A percentile compares a stretch with the other conserved stretches of the same genome.
Conservation (phyloP, 495 filamentous ascomycete genomes). For the Alectoria sarmentosa region DNA sequence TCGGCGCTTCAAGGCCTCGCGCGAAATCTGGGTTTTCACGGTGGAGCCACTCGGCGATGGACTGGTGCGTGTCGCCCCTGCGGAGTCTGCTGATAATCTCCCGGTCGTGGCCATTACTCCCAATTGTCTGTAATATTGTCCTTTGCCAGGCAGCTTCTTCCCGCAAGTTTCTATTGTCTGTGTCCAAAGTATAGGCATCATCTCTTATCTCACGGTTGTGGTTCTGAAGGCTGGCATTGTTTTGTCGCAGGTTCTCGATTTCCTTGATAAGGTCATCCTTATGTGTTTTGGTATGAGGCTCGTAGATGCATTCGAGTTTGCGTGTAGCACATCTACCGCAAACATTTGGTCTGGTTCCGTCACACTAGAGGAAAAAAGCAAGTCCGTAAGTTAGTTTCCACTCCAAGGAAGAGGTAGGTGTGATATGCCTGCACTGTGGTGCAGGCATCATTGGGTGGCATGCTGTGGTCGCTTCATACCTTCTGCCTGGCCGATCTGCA, state of each 20-base stretch:
- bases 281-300: conserved; percentile 26
- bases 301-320: conserved; percentile 22
- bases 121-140: conserved; percentile 32
- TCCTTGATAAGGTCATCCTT: conserved; percentile 25
- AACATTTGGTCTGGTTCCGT: conserved; percentile 19
- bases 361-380: conserved; percentile 22
- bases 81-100: conserved; percentile 32
- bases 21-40: conserved; percentile 23
- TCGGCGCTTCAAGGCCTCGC: conserved; percentile 18
- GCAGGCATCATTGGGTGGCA: neutral
- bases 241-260: conserved; percentile 21
- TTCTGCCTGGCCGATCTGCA: conserved; percentile 26
- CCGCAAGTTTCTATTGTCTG: conserved; percentile 14
- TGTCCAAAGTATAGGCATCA: conserved; percentile 3
- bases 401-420: neutral
- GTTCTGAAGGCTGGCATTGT: conserved; percentile 19
- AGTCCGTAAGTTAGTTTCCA: conserved; percentile 10
- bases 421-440: neutral
- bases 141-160: conserved; percentile 29
- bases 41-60: conserved; percentile 34
- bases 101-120: conserved; percentile 30
- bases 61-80: conserved; percentile 30
- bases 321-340: conserved; percentile 21
- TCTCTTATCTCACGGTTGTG: conserved; percentile 18
- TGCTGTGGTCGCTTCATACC: conserved; percentile 13